These are phyloP conservation scores for Pseudoneurospora amorphoporcata DNA, from an alignment of 495 filamentous ascomycete species.

Conservation along the genomic window DNA sequence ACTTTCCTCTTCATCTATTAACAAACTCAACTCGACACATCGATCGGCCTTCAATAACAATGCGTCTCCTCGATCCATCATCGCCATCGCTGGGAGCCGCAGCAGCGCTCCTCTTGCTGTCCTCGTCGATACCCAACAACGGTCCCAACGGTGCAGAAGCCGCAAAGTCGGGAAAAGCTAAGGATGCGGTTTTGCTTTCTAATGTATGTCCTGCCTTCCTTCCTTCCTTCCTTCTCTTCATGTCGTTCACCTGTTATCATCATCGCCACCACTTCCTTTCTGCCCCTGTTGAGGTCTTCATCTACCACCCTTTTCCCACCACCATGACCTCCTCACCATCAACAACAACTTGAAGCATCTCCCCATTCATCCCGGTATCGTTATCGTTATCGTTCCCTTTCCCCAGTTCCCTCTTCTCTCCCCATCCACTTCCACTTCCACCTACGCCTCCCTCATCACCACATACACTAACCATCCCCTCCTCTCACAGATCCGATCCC, in stretches of 20 bases:
- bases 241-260: background rate
- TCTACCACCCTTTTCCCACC: no score
- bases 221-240: background rate
- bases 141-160: background rate
- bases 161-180: background rate
- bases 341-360: background rate
- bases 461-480: no score
- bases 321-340: background rate
- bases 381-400: no score
- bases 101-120: background rate
- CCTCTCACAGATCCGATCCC: conserved; percentile 45
- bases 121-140: background rate
- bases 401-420: no score
- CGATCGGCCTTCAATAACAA: background rate
- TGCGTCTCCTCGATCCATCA: background rate
- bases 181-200: background rate
- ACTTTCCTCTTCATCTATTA: background rate
- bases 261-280: background rate
- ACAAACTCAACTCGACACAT: background rate
- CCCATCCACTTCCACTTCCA: no score
- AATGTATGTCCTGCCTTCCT: background rate
- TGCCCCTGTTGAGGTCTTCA: no score
- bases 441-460: background rate
- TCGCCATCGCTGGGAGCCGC: background rate
- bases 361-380: no score